These are phyloP conservation scores for Zygoascus ofunaensis DNA, from an alignment of 805 yeast genomes.

Conservation along the genomic window DNA sequence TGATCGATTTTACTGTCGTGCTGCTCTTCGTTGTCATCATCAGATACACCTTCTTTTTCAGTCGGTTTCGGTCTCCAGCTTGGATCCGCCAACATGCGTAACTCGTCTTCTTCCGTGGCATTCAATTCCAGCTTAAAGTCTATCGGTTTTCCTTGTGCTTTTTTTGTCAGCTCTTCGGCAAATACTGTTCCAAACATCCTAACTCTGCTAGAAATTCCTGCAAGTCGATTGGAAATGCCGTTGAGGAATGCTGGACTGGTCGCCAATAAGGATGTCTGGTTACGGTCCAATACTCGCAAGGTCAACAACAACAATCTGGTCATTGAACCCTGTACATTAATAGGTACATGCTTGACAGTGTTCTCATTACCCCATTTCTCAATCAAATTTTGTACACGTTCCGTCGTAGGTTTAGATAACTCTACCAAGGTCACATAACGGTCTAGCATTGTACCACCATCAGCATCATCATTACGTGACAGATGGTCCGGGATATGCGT, in stretches of 20 bases:
- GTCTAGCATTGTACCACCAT: background rate
- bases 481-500: background rate
- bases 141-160: conserved; percentile 22
- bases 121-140: conserved; percentile 20
- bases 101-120: conserved; percentile 8
- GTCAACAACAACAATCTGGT: conserved; percentile 40
- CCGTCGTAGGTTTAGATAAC: conserved; percentile 1
- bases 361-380: conserved; percentile 32
- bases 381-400: conserved; percentile 11
- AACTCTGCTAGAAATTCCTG: conserved; percentile 10
- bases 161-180: conserved; percentile 16
- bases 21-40: conserved; percentile 22
- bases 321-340: conserved; percentile 37
- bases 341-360: conserved; percentile 34
- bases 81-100: conserved; percentile 6
- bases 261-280: background rate
- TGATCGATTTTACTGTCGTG: conserved; percentile 18
- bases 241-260: conserved; percentile 16
- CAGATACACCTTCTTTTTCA: background rate
- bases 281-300: conserved; percentile 6
- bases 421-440: background rate
- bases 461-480: background rate
- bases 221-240: conserved; percentile 15
- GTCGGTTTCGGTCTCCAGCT: background rate
- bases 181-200: conserved; percentile 19